Conservation (phyloP, 108 stramenopile genomes). For the Cyclotella choctawhatcheeana region DNA sequence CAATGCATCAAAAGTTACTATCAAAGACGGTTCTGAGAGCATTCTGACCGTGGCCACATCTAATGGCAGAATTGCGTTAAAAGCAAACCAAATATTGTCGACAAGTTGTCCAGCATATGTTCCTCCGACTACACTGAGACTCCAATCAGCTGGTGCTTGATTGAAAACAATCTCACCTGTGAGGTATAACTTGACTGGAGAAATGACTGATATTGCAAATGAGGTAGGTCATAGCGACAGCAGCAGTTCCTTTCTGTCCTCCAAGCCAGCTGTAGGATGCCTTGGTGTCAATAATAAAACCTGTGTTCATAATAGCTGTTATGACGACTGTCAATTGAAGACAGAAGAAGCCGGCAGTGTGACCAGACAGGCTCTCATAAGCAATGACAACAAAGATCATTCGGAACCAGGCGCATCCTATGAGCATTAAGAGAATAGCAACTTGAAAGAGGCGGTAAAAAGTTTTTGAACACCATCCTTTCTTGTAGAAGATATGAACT, state of each 20-base stretch:
- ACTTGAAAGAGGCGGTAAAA: not conserved
- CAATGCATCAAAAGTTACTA: no score
- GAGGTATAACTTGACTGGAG: constrained; percentile 1
- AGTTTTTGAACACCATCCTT: not conserved
- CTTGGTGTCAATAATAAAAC: not conserved
- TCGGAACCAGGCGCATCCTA: not conserved
- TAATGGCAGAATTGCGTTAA: constrained; percentile 36
- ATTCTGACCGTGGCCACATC: no score
- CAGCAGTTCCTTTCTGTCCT: not conserved
- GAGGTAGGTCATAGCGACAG: constrained; percentile 15
- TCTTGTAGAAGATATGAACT: not conserved
- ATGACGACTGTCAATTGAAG: not conserved
- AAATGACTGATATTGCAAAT: not conserved
- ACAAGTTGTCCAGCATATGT: constrained; percentile 7
- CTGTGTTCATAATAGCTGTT: not conserved
- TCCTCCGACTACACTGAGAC: not conserved
- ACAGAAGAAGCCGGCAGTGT: not conserved
- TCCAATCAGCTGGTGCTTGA: not conserved
- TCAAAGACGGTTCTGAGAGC: no score
- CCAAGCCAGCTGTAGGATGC: not conserved
- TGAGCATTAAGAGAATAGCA: not conserved
- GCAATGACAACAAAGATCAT: not conserved
- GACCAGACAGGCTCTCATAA: not conserved
- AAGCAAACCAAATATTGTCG: constrained; percentile 33
- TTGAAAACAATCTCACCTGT: constrained; percentile 1